Percentiles rank a stretch among this genome's conserved stretches.
Conservation (phyloP, 2,329 filamentous ascomycete genomes). For the Aspergillus persii region DNA sequence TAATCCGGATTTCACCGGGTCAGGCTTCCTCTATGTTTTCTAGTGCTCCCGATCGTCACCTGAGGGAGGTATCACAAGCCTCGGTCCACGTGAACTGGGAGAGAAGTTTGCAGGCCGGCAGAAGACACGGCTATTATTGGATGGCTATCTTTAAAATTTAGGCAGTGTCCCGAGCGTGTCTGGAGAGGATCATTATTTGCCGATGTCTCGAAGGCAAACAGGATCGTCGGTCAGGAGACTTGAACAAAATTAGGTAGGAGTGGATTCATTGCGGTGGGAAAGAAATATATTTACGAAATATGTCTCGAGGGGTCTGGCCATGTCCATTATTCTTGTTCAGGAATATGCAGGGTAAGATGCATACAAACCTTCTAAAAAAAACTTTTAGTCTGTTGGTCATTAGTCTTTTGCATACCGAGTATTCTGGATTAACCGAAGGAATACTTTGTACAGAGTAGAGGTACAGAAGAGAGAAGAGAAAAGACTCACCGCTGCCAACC, state of each 20-base stretch:
- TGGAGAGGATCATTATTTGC: too few species aligned
- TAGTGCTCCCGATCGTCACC: not conserved
- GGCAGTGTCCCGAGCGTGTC: too few species aligned
- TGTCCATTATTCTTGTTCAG: too few species aligned
- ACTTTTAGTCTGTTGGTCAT: too few species aligned
- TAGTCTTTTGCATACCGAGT: too few species aligned
- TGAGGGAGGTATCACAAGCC: not conserved
- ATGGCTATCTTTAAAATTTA: not conserved
- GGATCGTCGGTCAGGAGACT: not conserved
- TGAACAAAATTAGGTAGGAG: not conserved
- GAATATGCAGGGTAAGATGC: not conserved
- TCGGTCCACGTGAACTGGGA: constrained; percentile 2
- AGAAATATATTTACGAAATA: not conserved
- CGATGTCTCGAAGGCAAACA: not conserved
- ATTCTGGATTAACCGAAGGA: too few species aligned
- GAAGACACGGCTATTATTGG: not conserved
- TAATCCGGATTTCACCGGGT: not conserved
- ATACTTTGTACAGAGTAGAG: too few species aligned
- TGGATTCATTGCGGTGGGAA: too few species aligned
- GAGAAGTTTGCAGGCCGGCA: not conserved
- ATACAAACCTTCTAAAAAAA: not conserved
- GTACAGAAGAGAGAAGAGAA: not conserved
- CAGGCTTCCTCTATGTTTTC: not conserved
- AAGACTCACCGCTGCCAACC: not conserved
- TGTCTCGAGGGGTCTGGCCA: not conserved